Base-by-base conservation (phyloP, 108 stramenopile species). In the Poteriospumella lacustris region DNA sequence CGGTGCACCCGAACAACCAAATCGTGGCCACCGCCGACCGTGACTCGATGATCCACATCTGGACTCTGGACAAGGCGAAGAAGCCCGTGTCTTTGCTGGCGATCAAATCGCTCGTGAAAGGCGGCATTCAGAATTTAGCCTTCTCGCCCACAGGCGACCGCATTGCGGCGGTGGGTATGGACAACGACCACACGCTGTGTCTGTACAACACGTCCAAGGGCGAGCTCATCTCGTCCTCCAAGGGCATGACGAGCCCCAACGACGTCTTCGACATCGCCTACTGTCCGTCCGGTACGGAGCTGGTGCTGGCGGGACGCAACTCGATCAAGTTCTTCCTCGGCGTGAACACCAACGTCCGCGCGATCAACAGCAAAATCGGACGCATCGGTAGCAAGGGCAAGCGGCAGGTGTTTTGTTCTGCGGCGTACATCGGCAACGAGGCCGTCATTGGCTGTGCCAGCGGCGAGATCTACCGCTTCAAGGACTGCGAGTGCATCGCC, bases 201-300 rank as follows among this genome's bases (percentile, higher is more conserved):
- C 73, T 91, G 9, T 85, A 78, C 56, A 89, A 90, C 64, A 86
- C 88, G 85, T 68, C 79, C 41, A 85, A 83, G 42, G 88, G 86
- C 0, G 58, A 43, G 40, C 68, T 83, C 44, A 83, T 84, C 0
- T 42, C 76, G 2, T 19, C 2, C 26, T 43, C 60, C 26, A 58
- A 42, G 15, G 70, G 70, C 33, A 44, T 73, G 15, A 9, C 70
- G 5, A 42, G 41, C 36, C 70, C 70, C 26, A 73, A 38, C 24
- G 31, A 12, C 9, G 33, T 38, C 5, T 73, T 42, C 36, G 70
- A 73, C 36, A 42, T 73, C 42, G 70, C 70, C 19, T 73, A 73
- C 42, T 39, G 31, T 12, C 9, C 5, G 26, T 42, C 38, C 36
- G 70, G 70, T 15, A 44, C 47, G 12, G 70, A 73, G 41, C 43